phyloP scores from a whole-genome alignment of 164 flowering plant species.

The Malania oleifera region DNA sequence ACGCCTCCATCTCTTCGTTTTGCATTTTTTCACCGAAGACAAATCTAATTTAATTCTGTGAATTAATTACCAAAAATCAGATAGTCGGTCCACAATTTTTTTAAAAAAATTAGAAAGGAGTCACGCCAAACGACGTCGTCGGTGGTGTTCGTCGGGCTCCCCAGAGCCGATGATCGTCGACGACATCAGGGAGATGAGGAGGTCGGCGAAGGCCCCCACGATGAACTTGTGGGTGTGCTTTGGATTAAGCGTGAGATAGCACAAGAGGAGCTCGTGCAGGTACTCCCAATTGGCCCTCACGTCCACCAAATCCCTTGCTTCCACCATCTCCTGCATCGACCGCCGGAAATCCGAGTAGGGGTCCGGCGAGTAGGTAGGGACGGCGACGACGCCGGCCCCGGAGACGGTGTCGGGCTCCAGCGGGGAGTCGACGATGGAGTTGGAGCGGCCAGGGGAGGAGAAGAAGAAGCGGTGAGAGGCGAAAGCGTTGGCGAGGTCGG shows the following conservation, averaged over 20 bases:
- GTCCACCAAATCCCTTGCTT: constrained; percentile 27
- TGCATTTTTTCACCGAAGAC: no score
- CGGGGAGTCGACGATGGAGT: constrained; percentile 43
- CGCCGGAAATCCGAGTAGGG: constrained; percentile 41
- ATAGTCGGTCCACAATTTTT: no score
- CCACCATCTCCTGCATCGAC: constrained; percentile 59
- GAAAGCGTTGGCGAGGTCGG: constrained; percentile 50
- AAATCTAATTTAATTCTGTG: no score
- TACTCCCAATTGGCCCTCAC: constrained; percentile 41
- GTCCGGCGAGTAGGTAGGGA: constrained; percentile 47
- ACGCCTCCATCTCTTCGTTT: no score
- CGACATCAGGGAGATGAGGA: constrained; percentile 31
- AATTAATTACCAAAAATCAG: no score
- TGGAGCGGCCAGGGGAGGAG: constrained; percentile 80
- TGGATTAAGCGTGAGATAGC: constrained; percentile 59
- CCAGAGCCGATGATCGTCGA: constrained; percentile 4
- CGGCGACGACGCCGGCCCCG: constrained; percentile 38
- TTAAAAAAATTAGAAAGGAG: no score
- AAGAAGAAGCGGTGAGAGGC: constrained; percentile 83
- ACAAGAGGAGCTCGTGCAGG: constrained; percentile 59
- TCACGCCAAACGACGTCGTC: constrained; percentile 5
- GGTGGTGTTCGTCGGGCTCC: constrained; percentile 10
- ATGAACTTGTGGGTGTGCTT: constrained; percentile 61
- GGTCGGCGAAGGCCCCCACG: constrained; percentile 61
- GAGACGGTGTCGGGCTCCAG: constrained; percentile 8